phyloP scores from a whole-genome alignment of 208 protist species.

The Leptomonas seymouri region DNA sequence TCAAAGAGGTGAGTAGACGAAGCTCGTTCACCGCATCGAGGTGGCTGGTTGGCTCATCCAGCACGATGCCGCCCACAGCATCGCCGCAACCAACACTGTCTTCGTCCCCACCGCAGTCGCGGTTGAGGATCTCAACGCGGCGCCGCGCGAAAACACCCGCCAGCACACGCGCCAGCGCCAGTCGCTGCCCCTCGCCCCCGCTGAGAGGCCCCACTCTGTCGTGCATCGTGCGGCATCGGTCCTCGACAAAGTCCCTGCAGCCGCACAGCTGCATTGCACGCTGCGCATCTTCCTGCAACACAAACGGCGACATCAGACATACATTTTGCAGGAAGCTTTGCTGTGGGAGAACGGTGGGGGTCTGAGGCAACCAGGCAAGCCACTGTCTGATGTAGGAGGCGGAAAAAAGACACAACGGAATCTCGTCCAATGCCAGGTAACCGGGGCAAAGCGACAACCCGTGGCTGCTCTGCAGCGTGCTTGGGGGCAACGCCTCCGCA shows the following conservation, averaged over 20 bases:
- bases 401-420: conserved; percentile 64
- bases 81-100: not conserved
- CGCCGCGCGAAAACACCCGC: conserved; percentile 40
- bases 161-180: conserved; percentile 90
- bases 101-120: not conserved
- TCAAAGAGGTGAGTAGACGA: conserved; percentile 54
- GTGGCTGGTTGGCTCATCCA: conserved; percentile 91
- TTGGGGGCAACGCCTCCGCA: too few species aligned
- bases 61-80: conserved; percentile 53
- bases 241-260: conserved; percentile 50
- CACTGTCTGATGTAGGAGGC: conserved; percentile 54
- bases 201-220: conserved; percentile 61
- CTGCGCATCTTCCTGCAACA: conserved; percentile 44
- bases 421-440: conserved; percentile 43
- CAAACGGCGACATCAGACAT: conserved; percentile 23
- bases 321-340: conserved; percentile 59
- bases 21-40: conserved; percentile 89
- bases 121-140: conserved; percentile 20
- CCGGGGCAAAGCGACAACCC: conserved; percentile 10
- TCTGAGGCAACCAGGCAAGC: conserved; percentile 54
- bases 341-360: conserved; percentile 32
- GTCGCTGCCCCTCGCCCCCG: conserved; percentile 92
- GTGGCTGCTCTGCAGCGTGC: not conserved
- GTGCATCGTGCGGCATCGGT: conserved; percentile 37
- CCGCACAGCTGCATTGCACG: conserved; percentile 46